Evolutionary conservation across 208 protist genomes (phyloP), one percentile per base, ranked within the genome.

Genomic region (Trypanosoma cruzi): DNA sequence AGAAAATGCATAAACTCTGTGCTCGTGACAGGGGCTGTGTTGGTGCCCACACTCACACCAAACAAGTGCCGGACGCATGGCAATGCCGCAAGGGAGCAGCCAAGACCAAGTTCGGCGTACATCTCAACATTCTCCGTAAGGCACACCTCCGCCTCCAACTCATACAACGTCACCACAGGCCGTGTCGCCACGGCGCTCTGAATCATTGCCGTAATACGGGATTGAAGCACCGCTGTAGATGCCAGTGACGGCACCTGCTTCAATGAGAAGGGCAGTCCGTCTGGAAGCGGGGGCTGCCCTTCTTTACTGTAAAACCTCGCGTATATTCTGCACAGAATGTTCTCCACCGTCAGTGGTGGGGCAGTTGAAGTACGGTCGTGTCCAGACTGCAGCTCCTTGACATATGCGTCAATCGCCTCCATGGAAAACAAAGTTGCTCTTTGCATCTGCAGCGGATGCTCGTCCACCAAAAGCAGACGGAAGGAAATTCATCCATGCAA

Each of bases 31-130:
- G 83, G 86, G 1, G 80, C 76, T 11, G 93, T 57, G 36, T 56
- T 28, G 46, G 59, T 65, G 44, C 18, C 37, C 4, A 60, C 28
- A 11, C 68, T 46, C 18, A 88, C 64, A 29, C 88, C 78, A 67
- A 95, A 96, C 40, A 81, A 82, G 49, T 89, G 75, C 75, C 93
- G 91, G 1, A 88, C 87, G 7, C 92, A 60, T 0, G 88, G 88
- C 37, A 93, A 56, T n/a, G 63, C 68, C 29, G 80, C 71, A 18
- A 96, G 66, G 1, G 74, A 73, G 18, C 36, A 34, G 24, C 88
- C 91, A 34, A 94, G 57, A 40, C 88, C 86, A 22, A 96, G 76
- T 32, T 89, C 82, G 0, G 56, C 63, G 70, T 86, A 96, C 16
- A n/a, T 16, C 37, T 53, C 58, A 13, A 93, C 85, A 16, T 79